These are phyloP conservation scores for Tolypocladium tropicale DNA, from an alignment of 2,329 filamentous ascomycete genomes.

Conservation along the genomic window DNA sequence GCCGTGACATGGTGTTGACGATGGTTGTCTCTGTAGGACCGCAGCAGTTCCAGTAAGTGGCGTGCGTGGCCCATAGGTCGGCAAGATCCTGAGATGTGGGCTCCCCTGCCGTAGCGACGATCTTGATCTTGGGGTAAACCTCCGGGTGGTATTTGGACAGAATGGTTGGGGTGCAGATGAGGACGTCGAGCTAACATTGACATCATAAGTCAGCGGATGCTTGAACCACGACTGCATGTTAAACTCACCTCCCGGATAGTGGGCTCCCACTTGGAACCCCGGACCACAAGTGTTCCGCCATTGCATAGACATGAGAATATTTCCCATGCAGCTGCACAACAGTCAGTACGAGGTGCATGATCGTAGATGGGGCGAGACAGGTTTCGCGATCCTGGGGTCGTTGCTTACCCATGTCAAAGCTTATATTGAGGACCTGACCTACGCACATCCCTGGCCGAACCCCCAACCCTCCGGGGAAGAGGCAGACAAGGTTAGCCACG, in stretches of 20 bases:
- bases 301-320: slow-evolving; percentile 47
- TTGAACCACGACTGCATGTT: background rate
- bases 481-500: slow-evolving; percentile 41
- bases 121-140: slow-evolving; percentile 39
- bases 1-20: slow-evolving; percentile 45
- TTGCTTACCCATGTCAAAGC: slow-evolving; percentile 50
- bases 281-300: slow-evolving; percentile 43
- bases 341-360: slow-evolving; percentile 3
- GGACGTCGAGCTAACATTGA: slow-evolving; percentile 35
- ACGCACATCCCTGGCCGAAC: slow-evolving; percentile 40
- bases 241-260: slow-evolving; percentile 31
- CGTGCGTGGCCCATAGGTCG: slow-evolving; percentile 41
- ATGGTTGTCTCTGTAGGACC: slow-evolving; percentile 52
- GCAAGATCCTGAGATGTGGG: slow-evolving; percentile 39
- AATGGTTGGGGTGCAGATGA: slow-evolving; percentile 47
- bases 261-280: slow-evolving; percentile 37
- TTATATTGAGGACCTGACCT: slow-evolving; percentile 45
- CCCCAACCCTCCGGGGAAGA: slow-evolving; percentile 39
- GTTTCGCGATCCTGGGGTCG: background rate
- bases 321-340: slow-evolving; percentile 44
- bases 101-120: slow-evolving; percentile 45
- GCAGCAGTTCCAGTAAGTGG: slow-evolving; percentile 45
- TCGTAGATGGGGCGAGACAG: background rate
- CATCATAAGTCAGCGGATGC: background rate
- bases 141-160: slow-evolving; percentile 36